Percentiles rank a stretch among this genome's conserved stretches.
These are phyloP conservation scores for Cladosporium halotolerans DNA, from an alignment of 2,329 filamentous ascomycete genomes.

Conservation along the genomic window DNA sequence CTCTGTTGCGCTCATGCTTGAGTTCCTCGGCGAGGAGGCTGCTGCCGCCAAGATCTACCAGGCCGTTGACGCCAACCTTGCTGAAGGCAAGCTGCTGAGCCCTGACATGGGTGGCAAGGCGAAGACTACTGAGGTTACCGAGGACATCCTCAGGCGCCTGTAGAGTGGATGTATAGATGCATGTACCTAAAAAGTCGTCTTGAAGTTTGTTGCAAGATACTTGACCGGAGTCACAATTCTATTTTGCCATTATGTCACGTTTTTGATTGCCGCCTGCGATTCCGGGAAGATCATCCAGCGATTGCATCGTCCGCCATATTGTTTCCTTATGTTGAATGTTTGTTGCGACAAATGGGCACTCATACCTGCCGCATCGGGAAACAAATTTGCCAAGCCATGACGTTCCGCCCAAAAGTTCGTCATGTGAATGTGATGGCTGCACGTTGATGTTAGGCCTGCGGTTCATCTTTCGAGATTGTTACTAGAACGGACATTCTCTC, in stretches of 20 bases:
- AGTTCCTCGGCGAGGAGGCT: conserved; percentile 82
- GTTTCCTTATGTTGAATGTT: no score
- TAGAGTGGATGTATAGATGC: conserved; percentile 33
- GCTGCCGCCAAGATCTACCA: conserved; percentile 86
- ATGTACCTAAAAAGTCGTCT: not conserved
- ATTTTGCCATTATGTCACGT: no score
- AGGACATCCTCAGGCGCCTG: conserved; percentile 78
- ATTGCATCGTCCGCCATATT: no score
- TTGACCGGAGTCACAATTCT: no score
- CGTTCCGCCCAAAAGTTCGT: conserved; percentile 4
- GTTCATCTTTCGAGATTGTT: no score
- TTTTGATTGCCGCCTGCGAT: no score
- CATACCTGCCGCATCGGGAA: not conserved
- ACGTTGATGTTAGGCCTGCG: no score
- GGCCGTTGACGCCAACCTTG: conserved; percentile 84
- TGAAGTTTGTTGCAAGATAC: no score
- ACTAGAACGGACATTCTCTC: no score
- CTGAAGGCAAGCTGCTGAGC: conserved; percentile 73
- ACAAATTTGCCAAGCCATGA: conserved; percentile 4
- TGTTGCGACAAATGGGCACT: no score
- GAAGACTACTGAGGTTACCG: conserved; percentile 76
- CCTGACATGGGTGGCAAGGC: conserved; percentile 88
- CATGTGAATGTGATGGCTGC: not conserved
- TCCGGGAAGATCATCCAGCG: no score
- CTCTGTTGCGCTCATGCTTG: conserved; percentile 88